phyloP scores from a whole-genome alignment of 2,329 filamentous ascomycete genomes.

The Colletotrichum chlorophyti region DNA sequence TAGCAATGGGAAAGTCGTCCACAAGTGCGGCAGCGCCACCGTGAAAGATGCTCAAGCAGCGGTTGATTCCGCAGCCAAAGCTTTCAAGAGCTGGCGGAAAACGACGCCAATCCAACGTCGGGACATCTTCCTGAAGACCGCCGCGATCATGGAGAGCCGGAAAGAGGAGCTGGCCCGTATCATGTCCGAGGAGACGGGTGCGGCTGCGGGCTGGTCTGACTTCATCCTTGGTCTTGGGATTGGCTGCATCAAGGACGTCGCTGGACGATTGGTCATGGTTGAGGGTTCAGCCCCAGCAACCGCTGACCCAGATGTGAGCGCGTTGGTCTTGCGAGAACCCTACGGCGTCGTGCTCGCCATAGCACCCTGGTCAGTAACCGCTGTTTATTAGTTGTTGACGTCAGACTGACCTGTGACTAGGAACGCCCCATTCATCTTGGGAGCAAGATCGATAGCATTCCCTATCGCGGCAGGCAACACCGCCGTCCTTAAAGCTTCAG shows the following conservation, averaged over 20 bases:
- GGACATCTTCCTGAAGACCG: slow-evolving; percentile 67
- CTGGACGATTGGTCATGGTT: slow-evolving; percentile 42
- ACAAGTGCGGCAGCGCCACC: slow-evolving; percentile 61
- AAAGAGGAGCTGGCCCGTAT: slow-evolving; percentile 60
- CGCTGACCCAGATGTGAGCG: slow-evolving; percentile 54
- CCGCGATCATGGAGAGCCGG: slow-evolving; percentile 61
- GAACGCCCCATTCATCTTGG: slow-evolving; percentile 65
- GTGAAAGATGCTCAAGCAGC: slow-evolving; percentile 60
- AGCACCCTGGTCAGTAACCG: slow-evolving; percentile 73
- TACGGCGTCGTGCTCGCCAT: slow-evolving; percentile 82
- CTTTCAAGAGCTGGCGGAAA: slow-evolving; percentile 69
- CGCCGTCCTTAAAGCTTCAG: slow-evolving; percentile 74
- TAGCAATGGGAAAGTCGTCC: slow-evolving; percentile 56
- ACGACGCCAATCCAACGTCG: slow-evolving; percentile 63
- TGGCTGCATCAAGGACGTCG: slow-evolving; percentile 45
- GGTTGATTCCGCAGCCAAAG: slow-evolving; percentile 56
- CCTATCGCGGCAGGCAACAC: slow-evolving; percentile 83
- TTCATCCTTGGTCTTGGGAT: slow-evolving; percentile 43
- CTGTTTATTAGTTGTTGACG: not conserved
- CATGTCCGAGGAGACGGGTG: slow-evolving; percentile 51
- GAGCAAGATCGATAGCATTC: slow-evolving; percentile 60
- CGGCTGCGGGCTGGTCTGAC: slow-evolving; percentile 33
- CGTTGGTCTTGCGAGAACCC: slow-evolving; percentile 72
- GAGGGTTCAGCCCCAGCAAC: slow-evolving; percentile 40
- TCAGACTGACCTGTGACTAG: slow-evolving; percentile 38